Percentiles rank a stretch among this genome's conserved stretches.
Conservation (phyloP, 306 rosid species). For the Hippophae gyantsensis region DNA sequence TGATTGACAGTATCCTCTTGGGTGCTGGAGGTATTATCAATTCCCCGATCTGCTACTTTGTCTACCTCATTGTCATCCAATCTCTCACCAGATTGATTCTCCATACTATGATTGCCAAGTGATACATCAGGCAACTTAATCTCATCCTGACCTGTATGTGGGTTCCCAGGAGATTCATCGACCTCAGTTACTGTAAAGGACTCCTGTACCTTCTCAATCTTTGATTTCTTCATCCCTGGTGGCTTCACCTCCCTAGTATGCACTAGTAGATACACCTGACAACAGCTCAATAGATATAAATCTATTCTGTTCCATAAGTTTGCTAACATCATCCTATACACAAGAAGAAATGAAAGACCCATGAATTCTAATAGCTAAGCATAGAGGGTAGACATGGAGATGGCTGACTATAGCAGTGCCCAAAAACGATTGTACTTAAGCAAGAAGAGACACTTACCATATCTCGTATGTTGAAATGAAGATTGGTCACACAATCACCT, state of each 20-base stretch:
- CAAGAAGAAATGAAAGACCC: neutral
- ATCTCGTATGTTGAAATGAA: conserved; percentile 87
- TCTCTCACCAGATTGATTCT: conserved; percentile 25
- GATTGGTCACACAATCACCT: conserved; percentile 75
- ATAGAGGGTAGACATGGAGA: neutral
- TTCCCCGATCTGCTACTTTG: conserved; percentile 25
- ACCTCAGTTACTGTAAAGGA: conserved; percentile 31
- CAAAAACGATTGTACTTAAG: neutral
- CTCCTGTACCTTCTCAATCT: conserved; percentile 32
- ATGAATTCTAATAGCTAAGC: neutral
- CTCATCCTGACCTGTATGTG: conserved; percentile 28
- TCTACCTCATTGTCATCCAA: conserved; percentile 38
- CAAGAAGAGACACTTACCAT: conserved; percentile 47
- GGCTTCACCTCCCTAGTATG: conserved; percentile 60
- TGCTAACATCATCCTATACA: neutral
- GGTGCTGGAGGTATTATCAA: conserved; percentile 29
- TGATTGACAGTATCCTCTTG: conserved; percentile 24
- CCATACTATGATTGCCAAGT: conserved; percentile 26
- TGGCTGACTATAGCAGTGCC: no score
- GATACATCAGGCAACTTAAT: conserved; percentile 40
- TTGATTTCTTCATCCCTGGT: conserved; percentile 39
- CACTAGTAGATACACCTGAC: conserved; percentile 83
- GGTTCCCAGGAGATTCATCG: conserved; percentile 36
- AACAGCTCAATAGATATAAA: conserved; percentile 21
- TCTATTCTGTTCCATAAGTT: conserved; percentile 20